A percentile compares a stretch with the other conserved stretches of the same genome.
Evolutionary conservation across 306 rosid species (phyloP).

Genomic region (Cicer arietinum): DNA sequence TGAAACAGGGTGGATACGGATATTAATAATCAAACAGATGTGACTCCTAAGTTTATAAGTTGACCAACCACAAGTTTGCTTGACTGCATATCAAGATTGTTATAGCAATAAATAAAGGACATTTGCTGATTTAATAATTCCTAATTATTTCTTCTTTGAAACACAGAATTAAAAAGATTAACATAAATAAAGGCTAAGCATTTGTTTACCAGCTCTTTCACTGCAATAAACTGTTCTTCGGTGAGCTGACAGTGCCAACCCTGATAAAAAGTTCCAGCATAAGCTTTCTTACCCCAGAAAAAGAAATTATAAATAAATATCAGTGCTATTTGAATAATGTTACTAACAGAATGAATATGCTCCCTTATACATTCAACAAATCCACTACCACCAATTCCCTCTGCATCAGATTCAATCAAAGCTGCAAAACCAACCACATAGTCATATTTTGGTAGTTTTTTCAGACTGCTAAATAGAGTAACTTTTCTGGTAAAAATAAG

Average conservation of each 20-base stretch:
- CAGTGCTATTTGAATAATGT: constrained; percentile 40
- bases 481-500: constrained; percentile 38
- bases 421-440: constrained; percentile 68
- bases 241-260: constrained; percentile 97
- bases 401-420: constrained; percentile 98
- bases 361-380: constrained; percentile 97
- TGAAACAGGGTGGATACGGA: constrained; percentile 22
- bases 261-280: constrained; percentile 56
- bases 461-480: constrained; percentile 36
- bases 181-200: constrained; percentile 21
- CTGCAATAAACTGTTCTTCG: constrained; percentile 96
- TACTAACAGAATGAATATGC: constrained; percentile 91
- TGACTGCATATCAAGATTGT: constrained; percentile 40
- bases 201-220: constrained; percentile 86
- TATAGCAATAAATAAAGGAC: constrained; percentile 21
- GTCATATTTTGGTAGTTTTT: constrained; percentile 42
- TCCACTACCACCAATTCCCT: constrained; percentile 99
- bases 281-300: constrained; percentile 39
- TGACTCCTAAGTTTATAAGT: constrained; percentile 20
- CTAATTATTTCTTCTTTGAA: constrained; percentile 14
- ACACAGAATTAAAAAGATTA: constrained; percentile 31
- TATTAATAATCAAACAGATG: constrained; percentile 31
- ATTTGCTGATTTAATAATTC: constrained; percentile 31
- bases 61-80: constrained; percentile 28
- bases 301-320: constrained; percentile 15